These are phyloP conservation scores for Termitomyces sp. DNA, from an alignment of 768 basidiomycete species.

Conservation along the genomic window DNA sequence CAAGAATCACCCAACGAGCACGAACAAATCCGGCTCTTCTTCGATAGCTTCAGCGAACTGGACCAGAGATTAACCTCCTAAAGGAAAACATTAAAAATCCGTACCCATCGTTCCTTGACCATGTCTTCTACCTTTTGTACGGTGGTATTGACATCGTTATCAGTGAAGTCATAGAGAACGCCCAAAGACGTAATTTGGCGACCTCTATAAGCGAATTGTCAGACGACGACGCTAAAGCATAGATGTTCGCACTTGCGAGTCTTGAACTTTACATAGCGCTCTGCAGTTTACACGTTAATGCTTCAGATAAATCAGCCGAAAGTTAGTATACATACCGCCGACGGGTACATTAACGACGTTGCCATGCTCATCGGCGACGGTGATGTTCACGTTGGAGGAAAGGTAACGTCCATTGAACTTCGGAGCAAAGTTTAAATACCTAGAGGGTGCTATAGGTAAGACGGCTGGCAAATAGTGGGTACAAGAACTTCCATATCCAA, in stretches of 20 bases:
- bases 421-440: conserved; percentile 60
- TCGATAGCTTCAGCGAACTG: conserved; percentile 76
- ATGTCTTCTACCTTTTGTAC: conserved; percentile 73
- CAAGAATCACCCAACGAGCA: conserved; percentile 54
- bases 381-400: conserved; percentile 83
- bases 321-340: conserved; percentile 23
- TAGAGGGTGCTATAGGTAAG: conserved; percentile 15
- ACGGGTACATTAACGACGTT: conserved; percentile 29
- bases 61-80: background rate
- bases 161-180: conserved; percentile 72
- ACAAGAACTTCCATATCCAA: conserved; percentile 51
- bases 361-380: conserved; percentile 36
- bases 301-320: background rate
- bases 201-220: conserved; percentile 32
- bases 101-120: conserved; percentile 76
- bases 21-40: conserved; percentile 80
- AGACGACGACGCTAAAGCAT: background rate
- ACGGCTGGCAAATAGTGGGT: background rate
- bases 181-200: conserved; percentile 75
- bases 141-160: conserved; percentile 65
- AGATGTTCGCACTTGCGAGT: conserved; percentile 53
- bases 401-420: conserved; percentile 69
- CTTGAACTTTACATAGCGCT: conserved; percentile 66
- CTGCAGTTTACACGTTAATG: conserved; percentile 18
- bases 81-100: background rate